phyloP scores from a whole-genome alignment of 768 basidiomycete genomes.

The Boletus sensibilis region DNA sequence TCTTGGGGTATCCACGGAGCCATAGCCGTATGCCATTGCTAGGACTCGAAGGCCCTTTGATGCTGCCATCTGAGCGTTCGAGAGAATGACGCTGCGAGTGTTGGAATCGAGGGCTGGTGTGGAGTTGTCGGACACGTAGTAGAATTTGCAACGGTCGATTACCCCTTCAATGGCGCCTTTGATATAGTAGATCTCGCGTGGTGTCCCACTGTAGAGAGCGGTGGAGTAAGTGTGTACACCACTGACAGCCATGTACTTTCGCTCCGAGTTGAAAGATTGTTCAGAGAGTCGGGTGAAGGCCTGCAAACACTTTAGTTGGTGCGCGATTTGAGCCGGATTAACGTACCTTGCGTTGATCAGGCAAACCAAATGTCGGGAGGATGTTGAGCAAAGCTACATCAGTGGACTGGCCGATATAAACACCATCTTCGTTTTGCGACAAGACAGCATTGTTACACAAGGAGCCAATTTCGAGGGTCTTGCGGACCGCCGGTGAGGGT shows the following conservation, averaged over 20 bases:
- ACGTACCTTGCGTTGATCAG: constrained; percentile 71
- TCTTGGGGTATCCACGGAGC: constrained; percentile 45
- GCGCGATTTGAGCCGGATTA: background rate
- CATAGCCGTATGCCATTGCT: constrained; percentile 88
- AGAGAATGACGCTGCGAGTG: constrained; percentile 64
- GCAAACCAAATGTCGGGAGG: constrained; percentile 59
- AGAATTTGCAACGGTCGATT: constrained; percentile 82
- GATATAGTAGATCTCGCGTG: constrained; percentile 81
- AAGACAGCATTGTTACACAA: constrained; percentile 87
- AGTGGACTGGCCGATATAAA: constrained; percentile 83
- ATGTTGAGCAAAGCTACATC: constrained; percentile 91
- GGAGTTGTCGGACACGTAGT: constrained; percentile 87
- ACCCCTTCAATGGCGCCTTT: constrained; percentile 92
- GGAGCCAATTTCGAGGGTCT: constrained; percentile 78
- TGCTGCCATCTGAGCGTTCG: constrained; percentile 70
- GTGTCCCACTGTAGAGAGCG: constrained; percentile 29
- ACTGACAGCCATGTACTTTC: constrained; percentile 90
- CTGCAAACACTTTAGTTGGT: constrained; percentile 35
- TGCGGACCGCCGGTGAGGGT: constrained; percentile 66
- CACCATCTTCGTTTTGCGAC: constrained; percentile 62
- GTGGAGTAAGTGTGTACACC: constrained; percentile 53
- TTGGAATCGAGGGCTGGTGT: constrained; percentile 74
- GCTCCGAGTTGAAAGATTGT: constrained; percentile 89
- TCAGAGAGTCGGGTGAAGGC: constrained; percentile 72
- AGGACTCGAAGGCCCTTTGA: constrained; percentile 81